Conservation (phyloP, 1,284 basidiomycete species). For the Amylostereum areolatum region DNA sequence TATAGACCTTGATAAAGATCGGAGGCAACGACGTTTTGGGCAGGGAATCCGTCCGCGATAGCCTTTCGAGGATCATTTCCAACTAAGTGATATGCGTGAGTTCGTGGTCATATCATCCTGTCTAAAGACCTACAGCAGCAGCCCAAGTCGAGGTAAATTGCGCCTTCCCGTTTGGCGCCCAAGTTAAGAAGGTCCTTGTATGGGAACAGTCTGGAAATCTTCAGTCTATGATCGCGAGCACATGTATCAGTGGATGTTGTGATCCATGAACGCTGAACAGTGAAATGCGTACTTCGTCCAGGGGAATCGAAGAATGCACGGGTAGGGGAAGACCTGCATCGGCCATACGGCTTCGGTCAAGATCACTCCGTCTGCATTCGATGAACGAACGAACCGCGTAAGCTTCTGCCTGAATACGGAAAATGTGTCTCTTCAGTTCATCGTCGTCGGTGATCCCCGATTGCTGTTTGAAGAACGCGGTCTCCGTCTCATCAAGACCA, state of each 20-base stretch:
- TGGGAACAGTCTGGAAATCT: conserved; percentile 5
- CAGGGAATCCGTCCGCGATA: conserved; percentile 11
- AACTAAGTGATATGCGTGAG: neutral
- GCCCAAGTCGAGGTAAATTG: conserved; percentile 13
- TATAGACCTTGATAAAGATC: conserved; percentile 18
- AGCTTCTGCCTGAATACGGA: conserved; percentile 30
- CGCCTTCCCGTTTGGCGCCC: conserved; percentile 5
- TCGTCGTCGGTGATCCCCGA: conserved; percentile 30
- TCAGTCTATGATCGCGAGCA: neutral
- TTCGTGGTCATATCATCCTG: neutral
- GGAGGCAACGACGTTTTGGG: conserved; percentile 9
- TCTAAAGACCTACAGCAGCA: conserved; percentile 8
- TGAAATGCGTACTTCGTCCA: conserved; percentile 7
- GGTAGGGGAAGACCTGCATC: conserved; percentile 9
- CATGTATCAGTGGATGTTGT: neutral
- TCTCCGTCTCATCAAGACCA: conserved; percentile 18
- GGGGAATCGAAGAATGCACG: conserved; percentile 7
- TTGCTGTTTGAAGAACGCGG: conserved; percentile 27
- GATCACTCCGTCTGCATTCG: neutral
- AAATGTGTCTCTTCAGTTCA: conserved; percentile 32
- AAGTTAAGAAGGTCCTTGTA: conserved; percentile 8
- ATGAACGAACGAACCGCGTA: conserved; percentile 23
- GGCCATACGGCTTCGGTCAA: conserved; percentile 5
- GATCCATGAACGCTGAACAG: no score
- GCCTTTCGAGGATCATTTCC: conserved; percentile 10